A percentile compares a stretch with the other conserved stretches of the same genome.
These are phyloP conservation scores for Penicillium manginii DNA, from an alignment of 495 filamentous ascomycete genomes.

Conservation along the genomic window DNA sequence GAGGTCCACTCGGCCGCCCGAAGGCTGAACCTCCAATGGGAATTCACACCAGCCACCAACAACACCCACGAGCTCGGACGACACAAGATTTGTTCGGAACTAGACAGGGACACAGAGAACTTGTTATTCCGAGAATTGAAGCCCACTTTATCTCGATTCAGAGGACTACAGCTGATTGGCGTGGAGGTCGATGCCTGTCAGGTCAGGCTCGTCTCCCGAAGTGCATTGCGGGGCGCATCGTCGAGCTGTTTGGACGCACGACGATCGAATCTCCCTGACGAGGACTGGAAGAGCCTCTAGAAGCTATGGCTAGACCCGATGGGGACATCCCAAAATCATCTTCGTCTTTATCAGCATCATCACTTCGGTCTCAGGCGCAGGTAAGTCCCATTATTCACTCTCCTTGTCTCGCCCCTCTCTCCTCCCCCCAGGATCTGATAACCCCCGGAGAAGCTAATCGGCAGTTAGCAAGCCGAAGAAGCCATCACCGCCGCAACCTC, in stretches of 20 bases:
- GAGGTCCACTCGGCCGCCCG: constrained; percentile 36
- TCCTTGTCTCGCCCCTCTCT: not conserved
- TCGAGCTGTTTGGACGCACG: constrained; percentile 1
- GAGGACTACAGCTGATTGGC: not conserved
- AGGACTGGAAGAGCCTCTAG: not conserved
- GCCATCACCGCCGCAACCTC: constrained; percentile 57
- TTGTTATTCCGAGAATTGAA: not conserved
- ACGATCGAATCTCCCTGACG: constrained; percentile 5
- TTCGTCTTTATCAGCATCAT: constrained; percentile 1
- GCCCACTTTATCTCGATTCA: not conserved
- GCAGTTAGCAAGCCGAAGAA: constrained; percentile 62
- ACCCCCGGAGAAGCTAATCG: constrained; percentile 22
- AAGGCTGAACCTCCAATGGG: not conserved
- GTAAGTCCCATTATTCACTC: not conserved
- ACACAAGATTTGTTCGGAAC: not conserved
- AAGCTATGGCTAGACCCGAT: constrained; percentile 39
- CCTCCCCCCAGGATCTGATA: constrained; percentile 10
- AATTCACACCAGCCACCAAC: not conserved
- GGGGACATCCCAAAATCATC: constrained; percentile 15
- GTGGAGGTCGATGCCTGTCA: not conserved
- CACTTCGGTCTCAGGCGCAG: constrained; percentile 26
- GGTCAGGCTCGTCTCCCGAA: not conserved
- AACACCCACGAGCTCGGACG: constrained; percentile 1
- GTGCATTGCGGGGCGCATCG: constrained; percentile 14
- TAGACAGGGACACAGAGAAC: not conserved